Percentiles rank a stretch among this genome's conserved stretches.
Conservation (phyloP, 2,329 filamentous ascomycete species). For the Cercospora sesami region DNA sequence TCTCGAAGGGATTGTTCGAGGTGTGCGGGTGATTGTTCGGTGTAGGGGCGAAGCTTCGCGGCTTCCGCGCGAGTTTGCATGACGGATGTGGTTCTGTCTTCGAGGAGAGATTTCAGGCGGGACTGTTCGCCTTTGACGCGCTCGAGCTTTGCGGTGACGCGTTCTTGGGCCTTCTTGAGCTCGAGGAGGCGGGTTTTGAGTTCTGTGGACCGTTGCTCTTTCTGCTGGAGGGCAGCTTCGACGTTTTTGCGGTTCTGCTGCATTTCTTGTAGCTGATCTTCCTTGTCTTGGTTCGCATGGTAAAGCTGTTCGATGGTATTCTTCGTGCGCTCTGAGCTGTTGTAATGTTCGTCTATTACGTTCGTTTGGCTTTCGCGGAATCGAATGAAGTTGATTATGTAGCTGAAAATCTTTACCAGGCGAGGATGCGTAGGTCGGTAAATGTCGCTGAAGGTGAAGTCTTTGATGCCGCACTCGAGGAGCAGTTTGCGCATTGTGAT, state of each 20-base stretch:
- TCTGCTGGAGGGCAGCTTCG: slow-evolving; percentile 79
- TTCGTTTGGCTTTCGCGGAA: slow-evolving; percentile 90
- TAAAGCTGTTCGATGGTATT: slow-evolving; percentile 83
- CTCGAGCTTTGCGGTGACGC: slow-evolving; percentile 78
- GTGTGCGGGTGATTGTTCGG: slow-evolving; percentile 79
- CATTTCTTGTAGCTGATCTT: slow-evolving; percentile 77
- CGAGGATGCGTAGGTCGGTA: slow-evolving; percentile 88
- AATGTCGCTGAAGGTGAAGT: slow-evolving; percentile 90
- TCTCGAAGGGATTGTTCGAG: slow-evolving; percentile 81
- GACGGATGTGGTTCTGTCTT: slow-evolving; percentile 69
- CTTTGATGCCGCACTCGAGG: slow-evolving; percentile 81
- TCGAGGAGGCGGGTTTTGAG: slow-evolving; percentile 80
- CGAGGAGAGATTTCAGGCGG: slow-evolving; percentile 69
- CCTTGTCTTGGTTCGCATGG: slow-evolving; percentile 82
- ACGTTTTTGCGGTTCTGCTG: slow-evolving; percentile 75
- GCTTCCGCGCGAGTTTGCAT: slow-evolving; percentile 79
- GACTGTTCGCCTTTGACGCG: slow-evolving; percentile 78
- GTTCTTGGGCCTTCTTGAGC: slow-evolving; percentile 77
- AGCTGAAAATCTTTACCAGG: slow-evolving; percentile 92
- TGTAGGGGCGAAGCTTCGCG: slow-evolving; percentile 86
- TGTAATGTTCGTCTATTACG: slow-evolving; percentile 90
- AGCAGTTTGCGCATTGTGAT: slow-evolving; percentile 77
- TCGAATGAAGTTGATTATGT: slow-evolving; percentile 97
- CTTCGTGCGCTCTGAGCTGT: slow-evolving; percentile 84
- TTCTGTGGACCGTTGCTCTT: slow-evolving; percentile 81